Percentiles rank a stretch among this genome's conserved stretches.
Conservation (phyloP, 1,284 basidiomycete species). For the Ganoderma lingzhi region DNA sequence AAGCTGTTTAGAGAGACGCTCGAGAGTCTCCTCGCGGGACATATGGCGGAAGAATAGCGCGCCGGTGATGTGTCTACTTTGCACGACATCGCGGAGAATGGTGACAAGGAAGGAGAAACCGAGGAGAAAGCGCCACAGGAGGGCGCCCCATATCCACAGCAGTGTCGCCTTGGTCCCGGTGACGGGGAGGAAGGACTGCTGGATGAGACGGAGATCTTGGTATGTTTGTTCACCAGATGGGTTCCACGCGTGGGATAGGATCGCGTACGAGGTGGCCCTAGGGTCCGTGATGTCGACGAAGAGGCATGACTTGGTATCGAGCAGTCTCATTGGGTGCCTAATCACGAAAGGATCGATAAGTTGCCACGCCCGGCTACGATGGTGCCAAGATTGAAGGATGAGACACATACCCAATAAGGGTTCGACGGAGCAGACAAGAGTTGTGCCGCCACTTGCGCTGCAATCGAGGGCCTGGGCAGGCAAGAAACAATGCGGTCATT, state of each 20-base stretch:
- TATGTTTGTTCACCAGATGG: constrained; percentile 11
- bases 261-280: background rate
- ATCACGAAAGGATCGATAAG: background rate
- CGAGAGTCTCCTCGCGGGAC: background rate
- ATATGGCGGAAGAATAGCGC: background rate
- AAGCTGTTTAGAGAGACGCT: background rate
- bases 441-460: background rate
- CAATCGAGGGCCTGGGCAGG: background rate
- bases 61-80: background rate
- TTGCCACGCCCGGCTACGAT: background rate
- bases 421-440: background rate
- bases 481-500: background rate
- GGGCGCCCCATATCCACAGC: constrained; percentile 3
- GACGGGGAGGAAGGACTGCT: constrained; percentile 7
- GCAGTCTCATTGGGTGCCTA: constrained; percentile 1
- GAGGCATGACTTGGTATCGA: background rate
- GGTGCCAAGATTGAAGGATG: background rate
- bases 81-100: background rate
- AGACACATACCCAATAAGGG: background rate
- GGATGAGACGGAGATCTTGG: constrained; percentile 2
- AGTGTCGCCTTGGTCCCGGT: background rate
- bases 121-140: constrained; percentile 5
- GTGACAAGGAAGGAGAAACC: background rate
- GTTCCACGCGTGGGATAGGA: constrained; percentile 11
- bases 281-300: constrained; percentile 1